A percentile compares a stretch with the other conserved stretches of the same genome.
Conservation (phyloP, 495 filamentous ascomycete species). For the Tuber microsphaerosporum region DNA sequence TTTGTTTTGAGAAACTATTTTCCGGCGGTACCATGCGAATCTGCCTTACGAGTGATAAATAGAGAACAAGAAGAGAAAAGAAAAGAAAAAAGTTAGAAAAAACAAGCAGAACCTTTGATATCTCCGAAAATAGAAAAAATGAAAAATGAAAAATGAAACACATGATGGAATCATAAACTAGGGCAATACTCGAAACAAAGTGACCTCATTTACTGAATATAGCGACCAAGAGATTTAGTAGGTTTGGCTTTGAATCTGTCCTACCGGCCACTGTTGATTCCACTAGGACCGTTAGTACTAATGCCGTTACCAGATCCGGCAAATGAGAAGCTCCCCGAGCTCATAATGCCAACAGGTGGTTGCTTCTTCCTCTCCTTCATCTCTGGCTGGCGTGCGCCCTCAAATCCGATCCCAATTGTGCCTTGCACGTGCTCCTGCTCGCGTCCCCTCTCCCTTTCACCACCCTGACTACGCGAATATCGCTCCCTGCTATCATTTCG, state of each 20-base stretch:
- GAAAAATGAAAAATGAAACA: not conserved
- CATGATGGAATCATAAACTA: not conserved
- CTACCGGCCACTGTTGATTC: not conserved
- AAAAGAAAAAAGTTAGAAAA: not conserved
- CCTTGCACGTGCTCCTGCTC: conserved; percentile 26
- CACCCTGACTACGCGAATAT: conserved; percentile 15
- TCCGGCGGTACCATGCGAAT: not conserved
- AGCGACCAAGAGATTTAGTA: not conserved
- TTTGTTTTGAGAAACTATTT: not conserved
- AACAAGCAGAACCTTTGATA: not conserved
- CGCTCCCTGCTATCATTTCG: conserved; percentile 17
- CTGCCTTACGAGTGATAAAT: not conserved
- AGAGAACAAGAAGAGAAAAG: not conserved
- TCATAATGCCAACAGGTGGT: conserved; percentile 32
- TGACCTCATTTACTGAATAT: not conserved
- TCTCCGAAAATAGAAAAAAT: not conserved
- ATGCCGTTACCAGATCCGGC: conserved; percentile 3
- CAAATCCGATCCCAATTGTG: conserved; percentile 38
- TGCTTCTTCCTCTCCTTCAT: conserved; percentile 33
- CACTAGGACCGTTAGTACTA: not conserved
- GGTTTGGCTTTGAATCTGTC: not conserved
- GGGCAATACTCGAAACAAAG: not conserved
- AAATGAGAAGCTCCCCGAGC: conserved; percentile 12
- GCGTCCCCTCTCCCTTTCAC: conserved; percentile 18
- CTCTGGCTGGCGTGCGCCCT: conserved; percentile 28